Percentiles rank a stretch among this genome's conserved stretches.
These are phyloP conservation scores for Tuber indicum DNA, from an alignment of 495 filamentous ascomycete species.

Conservation along the genomic window DNA sequence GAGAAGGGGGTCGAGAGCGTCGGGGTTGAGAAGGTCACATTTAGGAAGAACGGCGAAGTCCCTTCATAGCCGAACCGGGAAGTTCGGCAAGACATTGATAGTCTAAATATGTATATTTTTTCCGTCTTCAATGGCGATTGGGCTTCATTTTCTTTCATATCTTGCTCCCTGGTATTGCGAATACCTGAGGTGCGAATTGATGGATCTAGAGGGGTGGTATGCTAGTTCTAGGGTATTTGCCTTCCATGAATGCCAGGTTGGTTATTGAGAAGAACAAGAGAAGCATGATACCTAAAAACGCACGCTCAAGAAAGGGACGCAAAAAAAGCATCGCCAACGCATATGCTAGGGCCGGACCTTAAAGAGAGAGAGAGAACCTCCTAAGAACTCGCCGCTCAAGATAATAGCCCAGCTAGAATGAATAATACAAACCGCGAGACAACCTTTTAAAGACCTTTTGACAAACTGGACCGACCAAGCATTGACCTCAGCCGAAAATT, in stretches of 20 bases:
- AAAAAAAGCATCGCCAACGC: background rate
- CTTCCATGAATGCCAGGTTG: background rate
- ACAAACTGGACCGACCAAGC: background rate
- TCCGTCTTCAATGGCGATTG: background rate
- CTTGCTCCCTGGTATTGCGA: background rate
- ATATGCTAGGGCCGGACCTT: background rate
- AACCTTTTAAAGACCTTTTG: background rate
- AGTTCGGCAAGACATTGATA: background rate
- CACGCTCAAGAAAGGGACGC: background rate
- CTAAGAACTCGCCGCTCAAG: background rate
- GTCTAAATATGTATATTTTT: slow-evolving; percentile 1
- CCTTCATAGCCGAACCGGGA: slow-evolving; percentile 11
- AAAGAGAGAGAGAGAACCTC: background rate
- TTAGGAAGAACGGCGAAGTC: slow-evolving; percentile 64
- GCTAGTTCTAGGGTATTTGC: background rate
- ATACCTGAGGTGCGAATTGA: background rate
- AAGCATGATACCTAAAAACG: background rate
- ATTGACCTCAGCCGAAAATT: background rate
- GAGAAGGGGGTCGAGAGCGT: slow-evolving; percentile 84
- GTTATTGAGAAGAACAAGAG: background rate
- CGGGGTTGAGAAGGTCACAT: slow-evolving; percentile 94
- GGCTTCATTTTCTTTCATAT: background rate
- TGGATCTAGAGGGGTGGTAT: background rate
- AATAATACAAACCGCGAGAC: background rate
- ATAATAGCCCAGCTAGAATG: background rate